These are phyloP conservation scores for Friedmanniomyces simplex DNA, from an alignment of 495 filamentous ascomycete genomes.

Conservation along the genomic window DNA sequence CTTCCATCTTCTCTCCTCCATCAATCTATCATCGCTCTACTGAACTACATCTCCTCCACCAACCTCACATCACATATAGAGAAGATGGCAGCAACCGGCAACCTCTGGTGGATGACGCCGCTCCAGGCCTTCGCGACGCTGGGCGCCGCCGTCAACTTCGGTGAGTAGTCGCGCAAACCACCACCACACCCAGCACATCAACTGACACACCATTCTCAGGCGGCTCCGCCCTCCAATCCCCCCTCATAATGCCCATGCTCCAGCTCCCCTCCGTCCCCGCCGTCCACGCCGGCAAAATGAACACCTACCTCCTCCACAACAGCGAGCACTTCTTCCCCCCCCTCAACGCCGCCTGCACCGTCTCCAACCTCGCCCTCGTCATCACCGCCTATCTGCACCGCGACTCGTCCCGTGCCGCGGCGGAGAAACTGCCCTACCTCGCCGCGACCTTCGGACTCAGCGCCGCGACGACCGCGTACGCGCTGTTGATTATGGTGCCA, in stretches of 20 bases:
- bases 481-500: constrained; percentile 20
- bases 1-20: background rate
- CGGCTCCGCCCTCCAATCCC: constrained; percentile 19
- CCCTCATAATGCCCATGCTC: constrained; percentile 19
- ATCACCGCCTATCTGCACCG: constrained; percentile 10
- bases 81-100: constrained; percentile 13
- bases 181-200: background rate
- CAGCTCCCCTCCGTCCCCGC: constrained; percentile 12
- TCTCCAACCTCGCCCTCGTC: constrained; percentile 16
- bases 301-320: constrained; percentile 15
- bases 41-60: background rate
- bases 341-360: constrained; percentile 15
- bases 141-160: constrained; percentile 15
- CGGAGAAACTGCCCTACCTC: constrained; percentile 9
- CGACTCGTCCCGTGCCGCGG: background rate
- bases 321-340: constrained; percentile 20
- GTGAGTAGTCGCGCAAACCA: background rate
- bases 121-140: constrained; percentile 10
- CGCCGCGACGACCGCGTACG: constrained; percentile 16
- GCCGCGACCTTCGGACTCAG: background rate
- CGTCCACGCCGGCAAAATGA: constrained; percentile 9
- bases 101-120: constrained; percentile 19
- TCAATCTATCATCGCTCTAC: background rate
- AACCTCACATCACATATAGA: background rate
- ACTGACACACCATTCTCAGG: constrained; percentile 1